Percentiles rank a stretch among this genome's conserved stretches.
Conservation (phyloP, 176 grass and related monocot species). For the Tillandsia fasciculata region DNA sequence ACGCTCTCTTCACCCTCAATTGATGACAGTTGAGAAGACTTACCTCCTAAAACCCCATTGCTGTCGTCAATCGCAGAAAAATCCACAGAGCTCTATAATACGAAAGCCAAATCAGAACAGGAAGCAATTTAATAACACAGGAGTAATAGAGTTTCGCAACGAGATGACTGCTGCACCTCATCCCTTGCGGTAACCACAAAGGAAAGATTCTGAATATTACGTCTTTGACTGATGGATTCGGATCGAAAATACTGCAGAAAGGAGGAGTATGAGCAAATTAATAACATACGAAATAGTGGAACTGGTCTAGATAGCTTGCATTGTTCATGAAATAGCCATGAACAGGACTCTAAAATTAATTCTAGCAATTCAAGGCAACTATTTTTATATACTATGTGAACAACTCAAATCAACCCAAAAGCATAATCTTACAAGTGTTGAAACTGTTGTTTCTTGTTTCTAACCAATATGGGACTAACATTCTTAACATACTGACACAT, state of each 20-base stretch:
- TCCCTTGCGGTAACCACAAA: conserved; percentile 13
- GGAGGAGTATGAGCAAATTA: not conserved
- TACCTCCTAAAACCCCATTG: conserved; percentile 12
- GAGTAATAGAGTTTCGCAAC: conserved; percentile 4
- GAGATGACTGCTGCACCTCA: conserved; percentile 1
- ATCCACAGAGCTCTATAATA: conserved; percentile 24
- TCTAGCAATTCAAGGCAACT: no score
- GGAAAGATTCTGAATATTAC: not conserved
- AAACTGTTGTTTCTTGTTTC: no score
- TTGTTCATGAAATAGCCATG: no score
- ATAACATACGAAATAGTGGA: not conserved
- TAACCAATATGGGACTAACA: not conserved
- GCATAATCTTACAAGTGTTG: no score
- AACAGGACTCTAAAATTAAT: no score
- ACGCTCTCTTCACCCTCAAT: conserved; percentile 71
- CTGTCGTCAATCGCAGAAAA: conserved; percentile 25
- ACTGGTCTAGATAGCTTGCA: not conserved
- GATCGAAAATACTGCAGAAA: conserved; percentile 15
- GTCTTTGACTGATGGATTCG: not conserved
- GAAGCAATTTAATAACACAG: conserved; percentile 8
- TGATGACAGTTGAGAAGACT: conserved; percentile 25
- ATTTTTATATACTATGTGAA: no score
- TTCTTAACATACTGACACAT: no score
- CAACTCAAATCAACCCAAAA: no score
- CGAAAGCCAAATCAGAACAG: conserved; percentile 8